Base-by-base conservation (phyloP, 2,329 filamentous ascomycete genomes). In the Colletotrichum tamarilloi region DNA sequence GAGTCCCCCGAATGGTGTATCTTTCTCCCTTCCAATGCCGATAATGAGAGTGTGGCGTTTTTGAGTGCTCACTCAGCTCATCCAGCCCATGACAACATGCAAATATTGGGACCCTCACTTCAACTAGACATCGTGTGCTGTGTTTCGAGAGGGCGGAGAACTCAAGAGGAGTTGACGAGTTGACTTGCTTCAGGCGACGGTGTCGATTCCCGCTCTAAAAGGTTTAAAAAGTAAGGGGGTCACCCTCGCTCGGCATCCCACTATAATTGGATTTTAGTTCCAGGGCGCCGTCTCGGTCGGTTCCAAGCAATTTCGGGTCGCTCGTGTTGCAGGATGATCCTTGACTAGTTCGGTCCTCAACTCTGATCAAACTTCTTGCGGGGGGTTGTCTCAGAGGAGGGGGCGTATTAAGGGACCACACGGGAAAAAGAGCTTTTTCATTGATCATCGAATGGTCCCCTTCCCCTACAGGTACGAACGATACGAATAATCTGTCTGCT, bases 231-330 rank as follows among this genome's bases (percentile, higher is more conserved):
- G n/a, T 22, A 22, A 14, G 5, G 49, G 30, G n/a, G 3, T 6
- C 9, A 53, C 11, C 38, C 28, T 63, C 28, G 46, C 38, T 35
- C 19, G 38, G 55, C 26, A 19, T 24, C 30, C 46, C 38, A 46
- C 46, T 66, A 32, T 14, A 56, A 62, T 60, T 56, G 67, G 60
- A 6, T 49, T 55, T 26, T 42, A n/a, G 35, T 22, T 30, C 57
- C 57, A 24, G n/a, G n/a, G 32, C 46, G 49, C n/a, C 38, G 64
- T 62, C 68, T 68, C 32, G 57, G 52, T 16, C n/a, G 42, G 30
- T 24, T 22, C 28, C 57, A 24, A 32, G 5, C 7, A 22, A 53
- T 22, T 55, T 26, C 6, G 42, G 56, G 38, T 24, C 38, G 11
- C 28, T 46, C 53, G 12, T 6, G 11, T 30, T 26, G 16, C 19